A percentile compares a stretch with the other conserved stretches of the same genome.
phyloP scores from a whole-genome alignment of 2,329 filamentous ascomycete species.

The Xylariaceae sp. region DNA sequence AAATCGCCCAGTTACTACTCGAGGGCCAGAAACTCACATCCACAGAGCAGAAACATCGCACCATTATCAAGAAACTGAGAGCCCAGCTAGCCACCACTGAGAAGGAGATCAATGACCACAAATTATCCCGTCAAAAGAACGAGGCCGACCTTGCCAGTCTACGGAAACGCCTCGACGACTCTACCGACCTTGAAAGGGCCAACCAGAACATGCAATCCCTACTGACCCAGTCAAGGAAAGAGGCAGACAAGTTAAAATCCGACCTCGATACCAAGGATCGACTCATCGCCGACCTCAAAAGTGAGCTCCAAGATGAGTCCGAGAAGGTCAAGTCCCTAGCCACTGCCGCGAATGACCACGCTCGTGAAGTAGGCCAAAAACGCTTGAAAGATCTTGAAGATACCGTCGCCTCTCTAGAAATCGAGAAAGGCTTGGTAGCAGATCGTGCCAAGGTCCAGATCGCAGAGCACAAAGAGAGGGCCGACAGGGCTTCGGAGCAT shows the following conservation, averaged over 20 bases:
- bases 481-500: constrained; percentile 68
- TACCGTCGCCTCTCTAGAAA: constrained; percentile 59
- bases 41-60: constrained; percentile 79
- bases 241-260: constrained; percentile 55
- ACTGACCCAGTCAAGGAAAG: constrained; percentile 28
- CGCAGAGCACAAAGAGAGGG: constrained; percentile 68
- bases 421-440: constrained; percentile 72
- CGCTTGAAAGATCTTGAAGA: constrained; percentile 52
- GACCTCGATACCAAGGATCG: constrained; percentile 62
- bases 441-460: constrained; percentile 65
- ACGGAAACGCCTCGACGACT: constrained; percentile 45
- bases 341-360: constrained; percentile 61
- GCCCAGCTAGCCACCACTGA: constrained; percentile 63
- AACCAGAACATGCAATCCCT: constrained; percentile 38
- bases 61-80: constrained; percentile 77
- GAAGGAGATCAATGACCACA: constrained; percentile 58
- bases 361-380: constrained; percentile 61
- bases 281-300: constrained; percentile 64
- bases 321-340: constrained; percentile 65
- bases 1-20: constrained; percentile 83
- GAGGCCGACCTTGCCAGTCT: constrained; percentile 46
- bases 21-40: constrained; percentile 87
- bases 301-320: constrained; percentile 64
- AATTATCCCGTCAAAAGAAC: constrained; percentile 56
- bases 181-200: constrained; percentile 52